A percentile compares a stretch with the other conserved stretches of the same genome.
These are phyloP conservation scores for Candida dajiaensis DNA, from an alignment of 805 yeast species.

Conservation along the genomic window DNA sequence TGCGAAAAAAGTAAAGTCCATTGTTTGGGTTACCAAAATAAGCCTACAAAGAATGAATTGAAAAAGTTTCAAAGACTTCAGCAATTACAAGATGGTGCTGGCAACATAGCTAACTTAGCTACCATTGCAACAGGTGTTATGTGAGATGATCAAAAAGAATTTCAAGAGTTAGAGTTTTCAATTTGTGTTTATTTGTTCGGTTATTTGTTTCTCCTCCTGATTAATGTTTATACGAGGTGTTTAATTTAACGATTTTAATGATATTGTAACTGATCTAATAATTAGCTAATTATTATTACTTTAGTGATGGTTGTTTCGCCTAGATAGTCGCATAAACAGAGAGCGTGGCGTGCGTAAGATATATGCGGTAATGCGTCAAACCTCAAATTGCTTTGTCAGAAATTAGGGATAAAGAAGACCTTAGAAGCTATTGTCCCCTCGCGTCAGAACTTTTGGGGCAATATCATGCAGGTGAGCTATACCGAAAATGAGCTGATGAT, in stretches of 20 bases:
- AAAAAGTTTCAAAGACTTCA: slow-evolving; percentile 4
- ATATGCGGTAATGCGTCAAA: too few species aligned
- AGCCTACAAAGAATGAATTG: slow-evolving; percentile 14
- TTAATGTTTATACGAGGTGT: not conserved
- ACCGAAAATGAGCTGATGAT: not conserved
- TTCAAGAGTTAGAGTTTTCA: too few species aligned
- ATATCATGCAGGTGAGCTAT: not conserved
- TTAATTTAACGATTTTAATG: not conserved
- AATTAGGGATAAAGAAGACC: too few species aligned
- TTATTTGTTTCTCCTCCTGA: not conserved
- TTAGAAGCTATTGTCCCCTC: too few species aligned
- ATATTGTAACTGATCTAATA: too few species aligned
- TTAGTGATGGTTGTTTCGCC: too few species aligned
- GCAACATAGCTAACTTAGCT: not conserved
- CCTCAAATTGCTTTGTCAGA: too few species aligned
- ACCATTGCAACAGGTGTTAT: not conserved
- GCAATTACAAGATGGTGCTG: not conserved
- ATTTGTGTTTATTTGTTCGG: not conserved
- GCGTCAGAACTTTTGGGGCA: not conserved
- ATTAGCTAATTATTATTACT: too few species aligned
- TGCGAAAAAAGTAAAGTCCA: slow-evolving; percentile 17
- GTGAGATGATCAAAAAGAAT: not conserved
- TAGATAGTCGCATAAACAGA: too few species aligned
- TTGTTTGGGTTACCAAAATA: slow-evolving; percentile 16
- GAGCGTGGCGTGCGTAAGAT: too few species aligned